Evolutionary conservation across 768 basidiomycete genomes (phyloP), one percentile per base, ranked within the genome.

Genomic region (Hericium erinaceus): DNA sequence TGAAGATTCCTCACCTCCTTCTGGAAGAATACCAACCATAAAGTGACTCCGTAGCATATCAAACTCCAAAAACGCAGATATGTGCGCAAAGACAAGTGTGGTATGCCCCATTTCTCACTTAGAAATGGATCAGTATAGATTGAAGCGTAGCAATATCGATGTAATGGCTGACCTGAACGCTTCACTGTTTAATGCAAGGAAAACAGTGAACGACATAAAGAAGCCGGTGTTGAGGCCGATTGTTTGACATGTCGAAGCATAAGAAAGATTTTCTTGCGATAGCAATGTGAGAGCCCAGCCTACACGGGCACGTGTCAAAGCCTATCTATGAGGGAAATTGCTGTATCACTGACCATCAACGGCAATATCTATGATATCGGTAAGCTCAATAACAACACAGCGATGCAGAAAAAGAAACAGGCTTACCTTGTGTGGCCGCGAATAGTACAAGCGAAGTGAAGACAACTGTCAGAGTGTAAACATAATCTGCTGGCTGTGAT

Each of bases 211-310:
- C 2, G 92, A 94, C 33, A 94, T 80, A 66, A 98, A 95, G 71
- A 87, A 98, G 5, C 97, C 97, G 1, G 91, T 89, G 64, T 95
- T 98, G 24, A 99, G 77, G 12, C 97, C 97, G 59, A 98, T 92
- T 0, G 97, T 98, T 70, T 99, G 97, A 58, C 95, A 98, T 7
- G 95, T 98, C 16, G 94, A 97, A 3, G 97, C 97, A 66, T 95
- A 99, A 16, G 95, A 92, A 39, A 98, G 73, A 67, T 94, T 95
- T 62, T 93, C 93, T 60, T 91, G 85, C 2, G 95, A 98, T 50
- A 99, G 82, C 38, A 85, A 78, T 4, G 89, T 92, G 56, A 89
- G 77, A 18, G 85, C 89, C 88, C 87, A 89, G 33, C 85, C 84
- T 87, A 59, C 44, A 39, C 39, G 38, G 53, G 40, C 7, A 18